Base-by-base conservation (phyloP, 495 filamentous ascomycete genomes). In the Penicillium canariense region DNA sequence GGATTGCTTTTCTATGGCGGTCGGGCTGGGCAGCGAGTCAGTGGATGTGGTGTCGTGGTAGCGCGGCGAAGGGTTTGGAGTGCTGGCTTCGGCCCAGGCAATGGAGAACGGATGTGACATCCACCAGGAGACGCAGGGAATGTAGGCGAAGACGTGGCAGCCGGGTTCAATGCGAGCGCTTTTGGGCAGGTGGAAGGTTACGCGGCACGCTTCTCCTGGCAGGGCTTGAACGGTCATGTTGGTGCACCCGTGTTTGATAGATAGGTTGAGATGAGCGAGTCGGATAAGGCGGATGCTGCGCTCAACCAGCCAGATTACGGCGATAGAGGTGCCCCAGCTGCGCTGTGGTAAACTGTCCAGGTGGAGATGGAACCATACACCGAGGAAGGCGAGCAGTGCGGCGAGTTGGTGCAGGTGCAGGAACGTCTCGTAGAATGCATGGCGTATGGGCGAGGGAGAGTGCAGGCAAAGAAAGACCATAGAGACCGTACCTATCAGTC, bases 371-470 rank as follows among this genome's bases (percentile, higher is more conserved):
- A 84, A 70, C 63, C 81, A 91, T 36, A 95, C 69, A 25, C 85
- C 87, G 42, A 86, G 65, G 58, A 92, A 76, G 4, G 84, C 77
- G 17, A 85, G 48, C 35, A 85, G 68, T 27, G 85, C 87, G 22
- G 84, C 80, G 6, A 82, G 63, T 51, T 94, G 91, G 66, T 96
- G 91, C 18, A 90, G 59, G 50, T 89, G 71, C 54, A 95, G 82
- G 75, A 96, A 96, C 0, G 80, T 85, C 68, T 96, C 91, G 67
- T 96, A 96, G 65, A 87, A 93, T n/a, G 90, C 89, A 69, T 96
- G 91, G 31, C 91, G 81, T 47, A 95, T 74, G 17, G 85, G 79
- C 11, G 89, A 92, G 10, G 82, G 78, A 2, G 91, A 87, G 64
- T 94, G 90, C 34, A 90, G 68, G 14, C 74, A 54, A 28, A 96